Conservation (phyloP, 2,329 filamentous ascomycete species). For the Huntiella moniliformis region DNA sequence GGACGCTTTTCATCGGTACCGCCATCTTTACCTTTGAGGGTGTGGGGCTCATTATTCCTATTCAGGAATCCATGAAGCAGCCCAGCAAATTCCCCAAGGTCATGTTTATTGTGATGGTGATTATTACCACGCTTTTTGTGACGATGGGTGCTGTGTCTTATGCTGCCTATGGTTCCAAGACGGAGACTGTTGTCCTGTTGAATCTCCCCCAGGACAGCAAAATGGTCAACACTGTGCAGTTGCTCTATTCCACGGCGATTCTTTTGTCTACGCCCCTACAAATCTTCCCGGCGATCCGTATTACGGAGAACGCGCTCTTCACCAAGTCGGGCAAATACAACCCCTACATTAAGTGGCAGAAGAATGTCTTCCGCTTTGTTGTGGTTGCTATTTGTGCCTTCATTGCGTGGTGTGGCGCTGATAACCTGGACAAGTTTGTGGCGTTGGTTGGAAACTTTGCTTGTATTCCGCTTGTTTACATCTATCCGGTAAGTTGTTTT, state of each 20-base stretch:
- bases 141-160: conserved; percentile 88
- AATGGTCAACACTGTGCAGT: conserved; percentile 87
- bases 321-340: conserved; percentile 94
- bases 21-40: conserved; percentile 98
- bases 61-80: conserved; percentile 90
- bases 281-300: conserved; percentile 93
- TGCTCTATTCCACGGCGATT: conserved; percentile 96
- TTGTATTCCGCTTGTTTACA: conserved; percentile 90
- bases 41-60: conserved; percentile 91
- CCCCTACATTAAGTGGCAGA: conserved; percentile 98
- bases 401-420: conserved; percentile 82
- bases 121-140: conserved; percentile 80
- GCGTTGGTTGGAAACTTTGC: conserved; percentile 92
- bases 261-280: conserved; percentile 86
- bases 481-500: conserved; percentile 65
- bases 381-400: conserved; percentile 71
- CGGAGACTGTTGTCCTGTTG: conserved; percentile 87
- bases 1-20: conserved; percentile 96
- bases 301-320: conserved; percentile 86
- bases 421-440: conserved; percentile 93
- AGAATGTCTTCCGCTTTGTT: conserved; percentile 91
- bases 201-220: conserved; percentile 93
- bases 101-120: conserved; percentile 77
- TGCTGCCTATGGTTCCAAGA: conserved; percentile 84
- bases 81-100: conserved; percentile 82